Evolutionary conservation across 2,329 filamentous ascomycete genomes (phyloP).

Genomic region (Colletotrichum sp.): DNA sequence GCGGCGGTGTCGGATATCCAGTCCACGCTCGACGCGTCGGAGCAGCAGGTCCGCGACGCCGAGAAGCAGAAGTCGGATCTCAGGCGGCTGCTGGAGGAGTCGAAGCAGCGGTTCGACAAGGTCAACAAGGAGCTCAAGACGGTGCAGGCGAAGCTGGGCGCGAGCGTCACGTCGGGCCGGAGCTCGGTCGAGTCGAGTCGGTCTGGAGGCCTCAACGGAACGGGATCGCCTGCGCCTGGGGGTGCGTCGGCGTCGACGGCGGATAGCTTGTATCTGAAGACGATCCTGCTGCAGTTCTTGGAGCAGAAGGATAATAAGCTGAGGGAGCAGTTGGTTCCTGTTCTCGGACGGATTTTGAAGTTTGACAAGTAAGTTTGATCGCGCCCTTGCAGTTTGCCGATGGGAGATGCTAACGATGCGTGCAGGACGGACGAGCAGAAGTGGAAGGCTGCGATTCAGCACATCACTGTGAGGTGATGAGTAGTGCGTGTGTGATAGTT

Average conservation of each 20-base stretch:
- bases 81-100: constrained; percentile 78
- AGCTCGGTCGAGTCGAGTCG: constrained; percentile 52
- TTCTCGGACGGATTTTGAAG: constrained; percentile 75
- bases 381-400: too few species aligned
- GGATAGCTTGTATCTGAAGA: constrained; percentile 76
- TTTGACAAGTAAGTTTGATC: constrained; percentile 72
- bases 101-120: constrained; percentile 78
- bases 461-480: constrained; percentile 43
- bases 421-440: constrained; percentile 76
- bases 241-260: constrained; percentile 23
- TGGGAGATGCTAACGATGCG: constrained; percentile 1
- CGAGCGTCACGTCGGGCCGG: constrained; percentile 36
- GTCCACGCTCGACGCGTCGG: constrained; percentile 83
- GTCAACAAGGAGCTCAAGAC: constrained; percentile 70
- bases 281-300: constrained; percentile 80
- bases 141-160: constrained; percentile 51
- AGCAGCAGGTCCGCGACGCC: constrained; percentile 81
- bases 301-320: constrained; percentile 81
- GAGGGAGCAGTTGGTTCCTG: constrained; percentile 77
- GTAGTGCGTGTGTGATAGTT: not conserved
- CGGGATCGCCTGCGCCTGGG: constrained; percentile 13
- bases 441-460: constrained; percentile 78
- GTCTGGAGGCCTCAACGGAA: constrained; percentile 41
- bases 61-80: constrained; percentile 84
- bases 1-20: constrained; percentile 79